Base-by-base conservation (phyloP, 73 alveolate genomes). In the Tetrahymena elliotti region DNA sequence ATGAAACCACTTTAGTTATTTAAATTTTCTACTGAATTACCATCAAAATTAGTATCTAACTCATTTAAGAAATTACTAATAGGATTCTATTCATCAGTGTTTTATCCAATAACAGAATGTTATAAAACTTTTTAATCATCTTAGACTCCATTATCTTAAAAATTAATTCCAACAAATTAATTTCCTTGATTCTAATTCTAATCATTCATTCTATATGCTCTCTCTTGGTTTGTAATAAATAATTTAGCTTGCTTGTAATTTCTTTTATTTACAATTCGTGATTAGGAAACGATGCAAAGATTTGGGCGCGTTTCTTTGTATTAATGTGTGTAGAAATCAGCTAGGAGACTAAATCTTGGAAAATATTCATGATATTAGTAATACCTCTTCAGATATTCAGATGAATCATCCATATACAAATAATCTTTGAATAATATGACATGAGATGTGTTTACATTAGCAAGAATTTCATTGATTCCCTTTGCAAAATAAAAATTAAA, bases 401-500 rank as follows among this genome's bases (percentile, higher is more conserved):
- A 83, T 38, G 83, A 93, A 53, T 94, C 96, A 94, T 94, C 92
- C 33, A 38, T 68, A 27, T 38, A 94, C 27, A 94, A 83, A 27
- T 83, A 84, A 41, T 94, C 96, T 84, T 94, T 94, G 84, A 94
- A 94, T 36, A 94, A 39, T 31, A 94, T 94, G 5, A 94, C 96
- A 94, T 94, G 96, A 82, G 92, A 93, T 4, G 84, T 93, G 37
- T 93, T 93, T 15, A 94, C 94, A 83, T 94, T 94, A 24, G 96
- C 96, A 38, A 94, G 52, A 40, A 94, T 94, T 94, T 94, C 96
- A 18, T 93, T 94, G 52, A 94, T 94, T 27, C 94, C 94, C 33
- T 94, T 94, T 36, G 96, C 94, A 94, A 94, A 94, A 83, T 94
- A 94, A 39, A 94, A 94, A 88, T 94, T 94, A 33, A 94, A 94